A percentile compares a stretch with the other conserved stretches of the same genome.
These are phyloP conservation scores for Plantago elongata DNA, from an alignment of 257 asterid species.

Conservation along the genomic window DNA sequence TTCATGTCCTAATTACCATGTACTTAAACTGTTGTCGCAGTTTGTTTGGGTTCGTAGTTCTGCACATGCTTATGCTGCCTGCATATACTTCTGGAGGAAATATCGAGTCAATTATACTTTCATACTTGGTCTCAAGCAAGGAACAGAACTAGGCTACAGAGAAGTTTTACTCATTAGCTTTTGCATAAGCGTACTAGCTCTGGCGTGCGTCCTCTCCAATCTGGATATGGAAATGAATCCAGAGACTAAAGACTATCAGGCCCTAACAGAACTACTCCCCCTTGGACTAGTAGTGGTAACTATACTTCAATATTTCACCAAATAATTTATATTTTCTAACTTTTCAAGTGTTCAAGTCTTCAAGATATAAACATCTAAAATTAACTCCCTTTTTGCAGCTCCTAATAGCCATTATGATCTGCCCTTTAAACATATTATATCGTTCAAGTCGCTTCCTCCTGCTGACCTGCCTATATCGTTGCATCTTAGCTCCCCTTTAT, in stretches of 20 bases:
- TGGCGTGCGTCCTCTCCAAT: constrained; percentile 41
- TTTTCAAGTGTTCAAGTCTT: neutral
- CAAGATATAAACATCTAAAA: too few species aligned
- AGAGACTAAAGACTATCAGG: constrained; percentile 30
- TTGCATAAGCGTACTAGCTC: constrained; percentile 35
- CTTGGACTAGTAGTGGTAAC: constrained; percentile 43
- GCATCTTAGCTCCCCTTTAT: constrained; percentile 2
- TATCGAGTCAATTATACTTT: constrained; percentile 41
- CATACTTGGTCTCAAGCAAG: constrained; percentile 49
- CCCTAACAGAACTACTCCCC: constrained; percentile 46
- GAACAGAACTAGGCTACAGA: constrained; percentile 42
- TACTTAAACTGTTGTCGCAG: constrained; percentile 25
- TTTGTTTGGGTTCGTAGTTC: constrained; percentile 50
- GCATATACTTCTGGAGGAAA: constrained; percentile 42
- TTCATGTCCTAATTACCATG: too few species aligned
- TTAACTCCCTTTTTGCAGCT: constrained; percentile 29
- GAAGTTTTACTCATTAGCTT: constrained; percentile 37
- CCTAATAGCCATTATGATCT: constrained; percentile 28
- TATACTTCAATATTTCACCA: too few species aligned
- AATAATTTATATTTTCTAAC: neutral
- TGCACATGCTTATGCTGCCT: constrained; percentile 44
- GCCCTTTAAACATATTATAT: constrained; percentile 14
- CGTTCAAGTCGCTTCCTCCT: constrained; percentile 1
- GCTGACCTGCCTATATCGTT: neutral
- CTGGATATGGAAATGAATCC: constrained; percentile 57